Conservation (phyloP, 495 filamentous ascomycete species). For the Neurospora hispaniola region DNA sequence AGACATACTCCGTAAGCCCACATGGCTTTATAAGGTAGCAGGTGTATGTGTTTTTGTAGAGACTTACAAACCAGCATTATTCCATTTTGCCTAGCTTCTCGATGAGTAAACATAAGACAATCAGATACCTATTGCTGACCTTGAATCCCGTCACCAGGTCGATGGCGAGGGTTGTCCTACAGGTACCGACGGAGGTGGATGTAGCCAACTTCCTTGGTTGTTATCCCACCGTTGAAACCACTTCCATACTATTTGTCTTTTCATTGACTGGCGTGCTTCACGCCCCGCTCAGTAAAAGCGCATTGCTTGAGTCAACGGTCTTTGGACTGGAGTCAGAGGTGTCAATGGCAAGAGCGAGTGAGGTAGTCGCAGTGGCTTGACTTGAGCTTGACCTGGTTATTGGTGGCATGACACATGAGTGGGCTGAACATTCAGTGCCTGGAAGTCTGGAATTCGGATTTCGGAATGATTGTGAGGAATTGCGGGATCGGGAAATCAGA, state of each 20-base stretch:
- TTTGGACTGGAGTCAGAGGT: background rate
- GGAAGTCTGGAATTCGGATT: background rate
- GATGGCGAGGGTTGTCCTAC: background rate
- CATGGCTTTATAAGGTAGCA: too few species aligned
- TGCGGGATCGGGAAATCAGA: too few species aligned
- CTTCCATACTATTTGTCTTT: background rate
- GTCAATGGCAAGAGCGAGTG: background rate
- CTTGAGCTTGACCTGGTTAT: background rate
- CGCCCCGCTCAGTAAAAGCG: background rate
- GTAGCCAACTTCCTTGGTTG: background rate
- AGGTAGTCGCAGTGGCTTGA: background rate
- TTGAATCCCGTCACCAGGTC: background rate
- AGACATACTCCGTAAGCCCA: too few species aligned
- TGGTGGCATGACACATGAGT: background rate
- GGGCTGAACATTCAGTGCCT: background rate
- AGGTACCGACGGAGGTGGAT: background rate
- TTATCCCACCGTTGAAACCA: background rate
- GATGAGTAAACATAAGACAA: background rate
- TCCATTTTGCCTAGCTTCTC: too few species aligned
- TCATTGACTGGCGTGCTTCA: background rate
- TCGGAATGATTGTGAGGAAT: background rate
- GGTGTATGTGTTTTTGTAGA: too few species aligned
- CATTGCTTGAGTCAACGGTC: background rate
- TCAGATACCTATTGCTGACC: background rate
- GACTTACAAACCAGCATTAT: too few species aligned